These are phyloP conservation scores for Phaseolus coccineus DNA, from an alignment of 331 rosid genomes.

Conservation along the genomic window DNA sequence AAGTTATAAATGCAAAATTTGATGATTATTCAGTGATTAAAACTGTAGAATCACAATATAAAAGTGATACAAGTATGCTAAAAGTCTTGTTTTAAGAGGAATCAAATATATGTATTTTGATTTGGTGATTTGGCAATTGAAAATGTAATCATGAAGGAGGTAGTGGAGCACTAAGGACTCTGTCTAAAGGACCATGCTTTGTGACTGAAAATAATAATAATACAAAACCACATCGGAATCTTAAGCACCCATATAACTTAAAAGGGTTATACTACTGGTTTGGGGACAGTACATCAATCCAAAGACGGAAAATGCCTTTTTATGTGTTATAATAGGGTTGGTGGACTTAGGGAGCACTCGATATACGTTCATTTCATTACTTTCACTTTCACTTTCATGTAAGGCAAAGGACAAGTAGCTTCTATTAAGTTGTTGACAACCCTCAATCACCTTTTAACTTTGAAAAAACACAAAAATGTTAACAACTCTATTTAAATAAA, in stretches of 20 bases:
- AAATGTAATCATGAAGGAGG: constrained; percentile 31
- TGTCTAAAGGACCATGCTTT: constrained; percentile 9
- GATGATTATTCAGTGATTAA: not conserved
- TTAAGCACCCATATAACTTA: not conserved
- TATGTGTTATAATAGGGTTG: constrained; percentile 29
- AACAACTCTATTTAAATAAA: not conserved
- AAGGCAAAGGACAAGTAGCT: constrained; percentile 6
- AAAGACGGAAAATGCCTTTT: constrained; percentile 44
- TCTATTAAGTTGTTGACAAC: not conserved
- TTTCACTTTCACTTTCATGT: constrained; percentile 23
- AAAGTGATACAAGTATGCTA: not conserved
- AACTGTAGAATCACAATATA: not conserved
- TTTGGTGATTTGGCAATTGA: constrained; percentile 19
- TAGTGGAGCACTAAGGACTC: constrained; percentile 42
- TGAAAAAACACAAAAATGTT: not conserved
- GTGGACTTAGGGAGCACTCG: constrained; percentile 14
- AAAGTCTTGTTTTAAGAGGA: not conserved
- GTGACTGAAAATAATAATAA: not conserved
- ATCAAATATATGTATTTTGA: constrained; percentile 14
- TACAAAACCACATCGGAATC: constrained; percentile 30
- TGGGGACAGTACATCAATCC: constrained; percentile 25
- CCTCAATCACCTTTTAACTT: not conserved
- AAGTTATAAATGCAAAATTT: not conserved
- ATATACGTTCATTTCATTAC: constrained; percentile 23
- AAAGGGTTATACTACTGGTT: constrained; percentile 6